Evolutionary conservation across 2,329 filamentous ascomycete genomes (phyloP).

Genomic region (Beauveria medogensis): DNA sequence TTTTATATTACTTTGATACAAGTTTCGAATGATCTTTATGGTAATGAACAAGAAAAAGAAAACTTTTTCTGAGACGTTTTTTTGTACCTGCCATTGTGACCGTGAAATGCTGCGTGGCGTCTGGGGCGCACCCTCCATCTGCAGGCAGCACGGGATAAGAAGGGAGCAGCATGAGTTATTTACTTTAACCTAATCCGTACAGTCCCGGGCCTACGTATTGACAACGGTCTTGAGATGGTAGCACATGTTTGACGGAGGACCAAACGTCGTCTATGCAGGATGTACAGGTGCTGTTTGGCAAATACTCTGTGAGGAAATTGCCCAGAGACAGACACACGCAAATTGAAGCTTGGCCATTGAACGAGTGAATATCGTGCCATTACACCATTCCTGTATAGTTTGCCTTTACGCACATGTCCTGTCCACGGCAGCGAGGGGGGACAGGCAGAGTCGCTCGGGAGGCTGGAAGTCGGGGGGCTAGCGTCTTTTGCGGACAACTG

Average conservation of each 20-base stretch:
- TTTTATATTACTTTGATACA: too few relatives aligned
- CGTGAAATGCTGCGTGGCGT: not conserved
- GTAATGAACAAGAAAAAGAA: not conserved
- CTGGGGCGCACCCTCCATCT: not conserved
- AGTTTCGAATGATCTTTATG: too few relatives aligned
- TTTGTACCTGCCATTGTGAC: not conserved
- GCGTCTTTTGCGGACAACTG: too few relatives aligned
- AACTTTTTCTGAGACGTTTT: not conserved
- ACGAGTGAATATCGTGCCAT: not conserved
- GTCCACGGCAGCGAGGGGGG: not conserved
- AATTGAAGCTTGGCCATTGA: too few relatives aligned
- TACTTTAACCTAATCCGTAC: too few relatives aligned
- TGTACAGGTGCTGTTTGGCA: not conserved
- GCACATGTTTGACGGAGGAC: not conserved
- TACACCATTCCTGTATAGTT: not conserved
- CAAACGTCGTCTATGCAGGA: not conserved
- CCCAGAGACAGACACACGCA: too few relatives aligned
- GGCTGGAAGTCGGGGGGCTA: not conserved
- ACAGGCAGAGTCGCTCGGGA: not conserved
- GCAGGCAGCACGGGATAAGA: not conserved
- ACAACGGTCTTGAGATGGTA: too few relatives aligned
- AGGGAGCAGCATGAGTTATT: too few relatives aligned
- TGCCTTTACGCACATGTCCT: not conserved
- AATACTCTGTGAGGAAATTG: too few relatives aligned
- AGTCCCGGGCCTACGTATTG: too few relatives aligned